Conservation (phyloP, 1,284 basidiomycete species). For the Meripilus lineatus region DNA sequence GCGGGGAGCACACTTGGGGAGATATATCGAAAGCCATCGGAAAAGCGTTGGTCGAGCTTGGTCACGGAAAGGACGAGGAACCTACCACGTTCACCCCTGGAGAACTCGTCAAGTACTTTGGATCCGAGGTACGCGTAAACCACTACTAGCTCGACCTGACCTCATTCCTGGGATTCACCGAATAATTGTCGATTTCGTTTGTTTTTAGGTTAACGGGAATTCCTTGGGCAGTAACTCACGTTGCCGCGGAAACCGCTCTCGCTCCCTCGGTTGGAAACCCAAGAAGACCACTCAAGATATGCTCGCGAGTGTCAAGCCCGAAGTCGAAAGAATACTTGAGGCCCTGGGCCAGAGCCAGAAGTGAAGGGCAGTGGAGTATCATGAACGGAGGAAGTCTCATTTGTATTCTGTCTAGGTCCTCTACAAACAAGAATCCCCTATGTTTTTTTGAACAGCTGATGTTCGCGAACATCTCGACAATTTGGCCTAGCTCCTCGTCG, state of each 20-base stretch:
- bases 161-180: too few species aligned
- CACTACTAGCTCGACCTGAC: too few species aligned
- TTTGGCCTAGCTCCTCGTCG: too few species aligned
- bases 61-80: conserved; percentile 21
- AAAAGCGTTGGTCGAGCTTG: conserved; percentile 26
- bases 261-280: conserved; percentile 38
- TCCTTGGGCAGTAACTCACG: conserved; percentile 39
- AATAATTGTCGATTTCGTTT: too few species aligned
- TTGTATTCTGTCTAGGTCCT: too few species aligned
- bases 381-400: too few species aligned
- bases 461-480: too few species aligned
- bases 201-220: conserved; percentile 11
- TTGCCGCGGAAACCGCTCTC: conserved; percentile 33
- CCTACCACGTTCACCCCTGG: conserved; percentile 29
- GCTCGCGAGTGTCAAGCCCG: conserved; percentile 27
- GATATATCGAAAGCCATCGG: conserved; percentile 35
- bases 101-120: conserved; percentile 28
- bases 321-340: conserved; percentile 20
- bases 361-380: too few species aligned
- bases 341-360: too few species aligned
- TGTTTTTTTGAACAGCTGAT: too few species aligned
- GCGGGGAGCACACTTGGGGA: conserved; percentile 38
- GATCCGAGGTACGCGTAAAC: conserved; percentile 16
- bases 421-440: too few species aligned
- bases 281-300: conserved; percentile 29